Conservation (phyloP, 1,284 basidiomycete genomes). For the Mycena citricolor region DNA sequence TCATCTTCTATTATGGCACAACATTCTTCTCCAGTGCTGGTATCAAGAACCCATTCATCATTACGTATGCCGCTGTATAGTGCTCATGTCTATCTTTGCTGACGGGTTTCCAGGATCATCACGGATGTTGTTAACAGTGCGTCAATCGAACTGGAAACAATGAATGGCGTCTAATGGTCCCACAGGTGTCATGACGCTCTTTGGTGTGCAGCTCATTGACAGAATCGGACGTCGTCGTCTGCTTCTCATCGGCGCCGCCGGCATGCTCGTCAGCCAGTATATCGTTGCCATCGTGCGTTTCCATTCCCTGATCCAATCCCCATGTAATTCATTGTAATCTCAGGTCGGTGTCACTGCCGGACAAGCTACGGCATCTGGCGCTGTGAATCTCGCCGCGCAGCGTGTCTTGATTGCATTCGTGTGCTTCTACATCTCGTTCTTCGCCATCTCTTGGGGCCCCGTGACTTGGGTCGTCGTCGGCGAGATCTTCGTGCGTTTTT, state of each 20-base stretch:
- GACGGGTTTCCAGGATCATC: too few species aligned
- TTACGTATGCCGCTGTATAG: too few species aligned
- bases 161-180: too few species aligned
- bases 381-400: too few species aligned
- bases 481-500: slow-evolving; percentile 64
- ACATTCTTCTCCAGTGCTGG: slow-evolving; percentile 40
- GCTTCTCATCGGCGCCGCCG: slow-evolving; percentile 59
- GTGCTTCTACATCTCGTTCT: slow-evolving; percentile 62
- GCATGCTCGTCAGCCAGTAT: slow-evolving; percentile 63
- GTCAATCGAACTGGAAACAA: too few species aligned
- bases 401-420: slow-evolving; percentile 56
- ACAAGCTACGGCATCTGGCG: too few species aligned
- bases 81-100: too few species aligned
- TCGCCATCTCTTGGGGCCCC: slow-evolving; percentile 68
- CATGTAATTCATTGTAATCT: too few species aligned
- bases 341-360: too few species aligned
- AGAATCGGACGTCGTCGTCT: slow-evolving; percentile 63
- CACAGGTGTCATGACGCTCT: too few species aligned
- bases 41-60: slow-evolving; percentile 51
- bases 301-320: too few species aligned
- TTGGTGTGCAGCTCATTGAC: slow-evolving; percentile 62
- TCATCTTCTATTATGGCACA: slow-evolving; percentile 24
- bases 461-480: slow-evolving; percentile 67
- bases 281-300: slow-evolving; percentile 39
- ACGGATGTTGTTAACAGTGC: too few species aligned